Conservation (phyloP, 768 basidiomycete genomes). For the Kwoniella shandongensis region DNA sequence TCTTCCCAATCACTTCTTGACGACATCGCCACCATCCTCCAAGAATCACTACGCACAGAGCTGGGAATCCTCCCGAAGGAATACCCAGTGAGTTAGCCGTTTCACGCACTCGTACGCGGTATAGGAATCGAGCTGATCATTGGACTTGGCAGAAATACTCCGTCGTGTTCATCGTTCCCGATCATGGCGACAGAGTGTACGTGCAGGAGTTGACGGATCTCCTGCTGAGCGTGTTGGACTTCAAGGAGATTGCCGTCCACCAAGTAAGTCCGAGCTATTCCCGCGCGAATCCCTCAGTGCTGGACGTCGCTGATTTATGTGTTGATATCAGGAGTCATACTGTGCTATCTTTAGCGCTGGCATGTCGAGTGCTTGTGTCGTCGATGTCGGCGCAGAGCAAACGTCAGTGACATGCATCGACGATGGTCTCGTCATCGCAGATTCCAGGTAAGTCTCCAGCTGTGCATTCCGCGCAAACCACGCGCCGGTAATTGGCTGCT, state of each 20-base stretch:
- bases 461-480: background rate
- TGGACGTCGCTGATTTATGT: background rate
- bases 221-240: constrained; percentile 75
- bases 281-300: background rate
- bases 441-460: constrained; percentile 67
- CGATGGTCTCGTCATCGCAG: constrained; percentile 81
- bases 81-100: constrained; percentile 30
- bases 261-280: constrained; percentile 61
- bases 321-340: constrained; percentile 70
- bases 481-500: background rate
- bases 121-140: no score
- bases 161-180: constrained; percentile 82
- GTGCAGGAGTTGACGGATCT: constrained; percentile 74
- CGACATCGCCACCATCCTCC: constrained; percentile 73
- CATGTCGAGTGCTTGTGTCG: constrained; percentile 89
- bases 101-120: background rate
- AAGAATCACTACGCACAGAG: constrained; percentile 57
- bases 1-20: constrained; percentile 65
- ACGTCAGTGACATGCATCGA: constrained; percentile 91
- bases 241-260: constrained; percentile 88
- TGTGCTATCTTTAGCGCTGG: constrained; percentile 95
- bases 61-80: constrained; percentile 32
- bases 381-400: constrained; percentile 83
- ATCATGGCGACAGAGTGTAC: constrained; percentile 82
- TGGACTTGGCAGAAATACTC: constrained; percentile 68